Evolutionary conservation across 768 basidiomycete species (phyloP), one percentile per base, ranked within the genome.

Genomic region (Boletus tomentosulus): DNA sequence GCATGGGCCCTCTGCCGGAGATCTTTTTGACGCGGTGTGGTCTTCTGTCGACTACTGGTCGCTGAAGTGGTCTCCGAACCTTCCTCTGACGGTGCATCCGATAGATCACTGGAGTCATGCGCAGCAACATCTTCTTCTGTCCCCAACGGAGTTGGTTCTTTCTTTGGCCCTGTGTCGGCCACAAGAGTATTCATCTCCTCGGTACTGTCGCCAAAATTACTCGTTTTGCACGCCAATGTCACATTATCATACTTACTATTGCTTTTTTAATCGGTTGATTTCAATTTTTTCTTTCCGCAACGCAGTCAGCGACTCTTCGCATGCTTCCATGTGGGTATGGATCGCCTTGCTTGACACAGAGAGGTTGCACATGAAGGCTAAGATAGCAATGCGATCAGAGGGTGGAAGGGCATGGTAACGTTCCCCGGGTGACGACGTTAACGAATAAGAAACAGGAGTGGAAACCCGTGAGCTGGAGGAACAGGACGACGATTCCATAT

Each of bases 261-360:
- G 85, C 70, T 92, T 95, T 73, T 88, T 88, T 63, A 86, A 76
- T 55, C 95, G 81, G 72, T 97, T 97, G 56, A 94, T 84, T 57
- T 98, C 97, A 31, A 95, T 93, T 70, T 95, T 90, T 70, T 96
- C 92, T 72, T 98, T 99, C 58, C 97, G 75, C 33, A 97, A 76
- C 27, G 94, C 91, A 9, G 97, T 98, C 57, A 99, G 70, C 58
- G 89, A 86, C 61, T 89, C 82, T 64, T 95, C 93, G 62, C 90
- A 92, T 43, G 83, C 80, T 63, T 99, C 97, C 83, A 98, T 89
- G 62, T 92, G 89, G 6, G 79, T 71, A 65, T 94, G 89, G 22
- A 98, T 85, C 10, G 84, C 79, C 71, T 93, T 96, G 71, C 91
- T 93, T 24, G 94, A 92, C 25, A 94, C 83, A 1, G 87, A 93